These are phyloP conservation scores for Rosa chinensis DNA, from an alignment of 306 rosid species.

Conservation along the genomic window DNA sequence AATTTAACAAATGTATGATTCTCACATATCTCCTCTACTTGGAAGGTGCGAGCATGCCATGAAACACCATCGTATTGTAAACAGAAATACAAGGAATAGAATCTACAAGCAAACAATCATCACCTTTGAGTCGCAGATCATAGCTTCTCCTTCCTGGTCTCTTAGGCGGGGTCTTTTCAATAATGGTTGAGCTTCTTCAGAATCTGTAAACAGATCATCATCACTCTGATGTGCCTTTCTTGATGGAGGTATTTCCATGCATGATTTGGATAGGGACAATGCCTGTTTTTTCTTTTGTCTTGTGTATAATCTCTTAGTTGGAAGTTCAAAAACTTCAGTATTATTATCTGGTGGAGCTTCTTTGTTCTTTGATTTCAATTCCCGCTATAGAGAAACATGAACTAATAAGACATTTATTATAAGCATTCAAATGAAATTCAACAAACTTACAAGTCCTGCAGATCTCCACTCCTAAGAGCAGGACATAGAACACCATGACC, in stretches of 20 bases:
- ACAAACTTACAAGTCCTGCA: neutral
- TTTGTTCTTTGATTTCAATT: neutral
- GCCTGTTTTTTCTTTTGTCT: slow-evolving; percentile 13
- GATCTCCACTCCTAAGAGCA: neutral
- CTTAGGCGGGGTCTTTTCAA: neutral
- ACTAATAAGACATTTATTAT: neutral
- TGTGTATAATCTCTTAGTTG: slow-evolving; percentile 5
- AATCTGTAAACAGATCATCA: neutral
- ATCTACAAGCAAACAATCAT: neutral
- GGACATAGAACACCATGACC: neutral
- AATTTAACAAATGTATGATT: neutral
- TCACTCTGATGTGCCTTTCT: neutral
- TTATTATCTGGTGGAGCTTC: neutral
- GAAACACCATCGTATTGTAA: neutral
- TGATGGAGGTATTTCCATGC: neutral
- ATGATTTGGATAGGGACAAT: neutral
- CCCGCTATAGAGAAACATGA: neutral
- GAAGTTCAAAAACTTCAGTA: slow-evolving; percentile 7
- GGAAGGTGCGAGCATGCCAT: neutral
- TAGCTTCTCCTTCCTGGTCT: slow-evolving; percentile 5
- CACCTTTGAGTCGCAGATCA: slow-evolving; percentile 5
- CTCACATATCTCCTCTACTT: neutral
- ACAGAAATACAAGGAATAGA: neutral
- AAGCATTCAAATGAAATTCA: neutral
- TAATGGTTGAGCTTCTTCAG: slow-evolving; percentile 3